Evolutionary conservation across 2,329 filamentous ascomycete species (phyloP), one percentile per base, ranked within the genome.

Genomic region (Cryphonectria nitschkei): DNA sequence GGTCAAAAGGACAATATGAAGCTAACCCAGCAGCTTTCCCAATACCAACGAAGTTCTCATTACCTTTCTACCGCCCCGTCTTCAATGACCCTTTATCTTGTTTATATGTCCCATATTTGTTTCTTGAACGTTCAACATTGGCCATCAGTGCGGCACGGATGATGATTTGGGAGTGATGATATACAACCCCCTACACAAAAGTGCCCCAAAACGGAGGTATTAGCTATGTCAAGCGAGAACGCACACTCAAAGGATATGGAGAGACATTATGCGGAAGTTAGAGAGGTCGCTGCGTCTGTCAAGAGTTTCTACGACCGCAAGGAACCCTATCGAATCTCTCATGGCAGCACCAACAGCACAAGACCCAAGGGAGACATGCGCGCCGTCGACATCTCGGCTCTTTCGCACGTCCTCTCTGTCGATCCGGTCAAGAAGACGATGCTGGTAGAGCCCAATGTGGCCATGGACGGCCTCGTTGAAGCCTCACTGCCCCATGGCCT

Each of bases 331-430:
- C 88, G 92, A 73, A 93, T 94, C 82, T 90, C 86, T 79, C 92
- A 94, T 83, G 92, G 92, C 75, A 90, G 89, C 54, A 94, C 92
- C 68, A 94, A 94, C 83, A 91, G 88, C 78, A 94, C 92, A 63
- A 89, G 86, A 3, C 86, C 86, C 22, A 65, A 89, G 85, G 13
- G 86, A 86, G 72, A 86, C 81, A 75, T 82, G 75, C 81, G 79
- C 71, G 81, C 82, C 70, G 84, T 94, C 74, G 91, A 93, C 81
- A 93, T 92, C 76, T 89, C 88, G 77, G 80, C 82, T 2, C 85
- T 95, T 3, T 82, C 82, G 74, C 83, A 90, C 78, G 90, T 95
- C 34, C 82, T 95, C 41, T 81, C 84, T 14, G 86, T 95, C 70
- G 86, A 94, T 78, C 76, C 80, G 0, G 77, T 81, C 13, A 78